phyloP scores from a whole-genome alignment of 805 yeast species.

The Debaryomyces prosopidis region DNA sequence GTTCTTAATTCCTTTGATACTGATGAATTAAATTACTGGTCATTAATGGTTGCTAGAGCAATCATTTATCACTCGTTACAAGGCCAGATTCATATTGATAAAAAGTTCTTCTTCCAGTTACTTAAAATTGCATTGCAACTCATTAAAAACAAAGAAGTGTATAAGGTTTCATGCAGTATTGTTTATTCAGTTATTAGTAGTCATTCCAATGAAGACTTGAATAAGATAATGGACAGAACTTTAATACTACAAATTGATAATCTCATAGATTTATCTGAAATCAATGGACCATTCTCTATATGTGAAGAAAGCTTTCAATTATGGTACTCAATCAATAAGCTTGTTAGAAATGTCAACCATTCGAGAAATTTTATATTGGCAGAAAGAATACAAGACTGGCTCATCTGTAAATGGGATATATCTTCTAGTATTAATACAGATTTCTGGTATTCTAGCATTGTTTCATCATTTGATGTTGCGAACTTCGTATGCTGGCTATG shows the following conservation, averaged over 20 bases:
- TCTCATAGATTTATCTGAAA: constrained; percentile 52
- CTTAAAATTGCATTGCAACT: constrained; percentile 37
- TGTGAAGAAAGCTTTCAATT: constrained; percentile 50
- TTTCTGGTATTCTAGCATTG: not conserved
- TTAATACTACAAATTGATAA: constrained; percentile 49
- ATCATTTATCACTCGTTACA: constrained; percentile 7
- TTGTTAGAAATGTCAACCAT: constrained; percentile 35
- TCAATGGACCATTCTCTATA: constrained; percentile 58
- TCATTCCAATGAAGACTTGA: constrained; percentile 10
- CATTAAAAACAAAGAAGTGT: constrained; percentile 28
- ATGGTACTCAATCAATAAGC: constrained; percentile 49
- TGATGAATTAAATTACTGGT: constrained; percentile 22
- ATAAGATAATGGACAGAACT: constrained; percentile 34
- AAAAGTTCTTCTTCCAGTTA: constrained; percentile 14
- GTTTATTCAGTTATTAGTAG: constrained; percentile 15
- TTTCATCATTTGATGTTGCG: constrained; percentile 19
- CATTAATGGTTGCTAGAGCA: constrained; percentile 20
- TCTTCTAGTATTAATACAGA: constrained; percentile 5
- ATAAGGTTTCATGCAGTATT: constrained; percentile 32
- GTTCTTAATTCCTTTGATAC: constrained; percentile 22
- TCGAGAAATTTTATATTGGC: constrained; percentile 23
- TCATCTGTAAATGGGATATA: constrained; percentile 44
- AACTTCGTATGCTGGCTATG: constrained; percentile 47
- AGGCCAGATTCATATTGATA: not conserved
- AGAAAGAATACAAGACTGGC: constrained; percentile 50